Evolutionary conservation across 192 early-diverging fungal genomes (phyloP), one percentile per base, ranked within the genome.

Genomic region (Umbelopsis sp.): DNA sequence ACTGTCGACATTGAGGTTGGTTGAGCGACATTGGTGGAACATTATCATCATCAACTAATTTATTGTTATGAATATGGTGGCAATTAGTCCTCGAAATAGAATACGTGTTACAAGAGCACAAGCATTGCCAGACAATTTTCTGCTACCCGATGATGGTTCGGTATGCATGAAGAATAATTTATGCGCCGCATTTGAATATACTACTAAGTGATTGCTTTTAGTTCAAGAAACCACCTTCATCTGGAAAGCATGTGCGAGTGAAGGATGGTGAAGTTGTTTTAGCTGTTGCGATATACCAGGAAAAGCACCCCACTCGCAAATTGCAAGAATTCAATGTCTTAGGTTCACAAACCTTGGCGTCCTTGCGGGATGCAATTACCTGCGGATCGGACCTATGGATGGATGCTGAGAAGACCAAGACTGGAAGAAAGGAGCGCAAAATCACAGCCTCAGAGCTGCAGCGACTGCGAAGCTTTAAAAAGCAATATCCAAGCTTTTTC

Each of bases 341-440:
- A 20, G 92, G 92, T 15, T 86, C 82, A 35, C 91, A 93, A 71
- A 80, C 80, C 11, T 78, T 94, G 21, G 80, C 90, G 0, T 87
- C 76, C 2, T 66, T 94, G 35, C 84, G 91, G 13, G 91, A 93
- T 75, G 82, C 85, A 16, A 87, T 94, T 61, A 85, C 88, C 66
- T 93, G 91, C 71, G 55, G 55, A 5, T 61, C 55, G 11, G 91
- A 92, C 72, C 90, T 91, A 69, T 71, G 85, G 13, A 78, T 80
- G 21, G 82, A 80, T 25, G 81, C 83, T 15, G 81, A 55, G 71
- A 74, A 1, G 9, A 22, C 37, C 48, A 55, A 8, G 37, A 52
- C 8, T 68, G 51, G 58, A 75, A 50, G 67, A 78, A 47, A 46
- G 64, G 46, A 72, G 72, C 49, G 69, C 37, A 89, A 89, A 72